Base-by-base conservation (phyloP, 2,329 filamentous ascomycete genomes). In the Clonostachys solani region DNA sequence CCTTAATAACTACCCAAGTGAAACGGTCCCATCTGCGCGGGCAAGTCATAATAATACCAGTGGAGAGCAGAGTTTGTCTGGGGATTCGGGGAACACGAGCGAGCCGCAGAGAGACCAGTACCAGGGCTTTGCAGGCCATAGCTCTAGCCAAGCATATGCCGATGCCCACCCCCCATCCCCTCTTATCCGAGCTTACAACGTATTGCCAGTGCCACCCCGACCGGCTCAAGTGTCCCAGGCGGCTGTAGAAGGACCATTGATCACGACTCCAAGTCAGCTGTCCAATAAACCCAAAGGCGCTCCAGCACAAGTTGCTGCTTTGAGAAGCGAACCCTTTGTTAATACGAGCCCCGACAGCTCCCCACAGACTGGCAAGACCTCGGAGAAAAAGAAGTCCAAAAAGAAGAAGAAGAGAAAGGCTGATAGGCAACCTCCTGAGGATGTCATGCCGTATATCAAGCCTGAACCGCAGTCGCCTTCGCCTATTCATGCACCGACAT, bases 191-290 rank as follows among this genome's bases (percentile, higher is more conserved):
- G 84, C 83, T 55, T 86, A 91, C 61, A 84, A 92, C 57, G 80
- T 84, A 44, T 84, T 83, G 35, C 86, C 86, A 40, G 69, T 86
- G 59, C 88, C 88, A 45, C 87, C 89, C 23, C 87, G 89, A 59
- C 87, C 89, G 46, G 83, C 84, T 43, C 85, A 88, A 59, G 82
- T 81, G 52, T 75, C 86, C 62, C 71, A 77, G 52, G 60, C 85
- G 67, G 70, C 78, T 55, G 66, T 70, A 60, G 66, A 17, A 68
- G 18, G 49, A 43, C 52, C 53, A 42, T 52, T 47, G n/a, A 51
- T 46, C 17, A 44, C 44, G 15, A 48, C 34, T 40, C 50, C 46
- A 18, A 51, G 55, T 29, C 48, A 45, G n/a, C 48, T 45, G 7
- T 54, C 54, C 13, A 50, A 51, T 40, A 54, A 51, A 17, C 53